These are phyloP conservation scores for Talaromyces sp. DNA, from an alignment of 2,329 filamentous ascomycete species.

Conservation along the genomic window DNA sequence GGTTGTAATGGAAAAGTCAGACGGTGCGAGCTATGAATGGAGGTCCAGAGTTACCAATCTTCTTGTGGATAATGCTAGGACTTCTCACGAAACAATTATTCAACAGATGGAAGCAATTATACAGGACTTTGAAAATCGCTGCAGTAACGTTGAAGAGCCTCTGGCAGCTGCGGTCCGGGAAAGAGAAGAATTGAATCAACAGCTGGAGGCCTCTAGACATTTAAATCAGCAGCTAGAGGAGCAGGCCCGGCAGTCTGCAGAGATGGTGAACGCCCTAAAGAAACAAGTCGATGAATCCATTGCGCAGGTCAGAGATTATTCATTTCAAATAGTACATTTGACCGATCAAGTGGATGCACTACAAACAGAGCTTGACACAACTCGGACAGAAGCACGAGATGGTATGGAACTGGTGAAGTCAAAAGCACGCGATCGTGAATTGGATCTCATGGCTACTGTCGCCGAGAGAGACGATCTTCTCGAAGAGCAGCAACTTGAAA, in stretches of 20 bases:
- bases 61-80: conserved; percentile 42
- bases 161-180: conserved; percentile 42
- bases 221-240: conserved; percentile 19
- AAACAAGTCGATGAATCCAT: conserved; percentile 39
- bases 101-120: conserved; percentile 53
- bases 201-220: conserved; percentile 30
- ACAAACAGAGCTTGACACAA: conserved; percentile 37
- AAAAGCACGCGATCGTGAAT: conserved; percentile 36
- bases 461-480: conserved; percentile 47
- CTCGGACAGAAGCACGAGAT: conserved; percentile 33
- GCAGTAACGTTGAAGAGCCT: conserved; percentile 54
- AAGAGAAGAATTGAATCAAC: conserved; percentile 32
- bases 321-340: conserved; percentile 39
- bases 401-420: conserved; percentile 27
- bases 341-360: conserved; percentile 31
- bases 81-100: conserved; percentile 48
- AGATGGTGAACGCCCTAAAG: conserved; percentile 39
- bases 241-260: conserved; percentile 35
- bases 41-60: conserved; percentile 44
- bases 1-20: conserved; percentile 10
- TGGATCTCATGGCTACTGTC: conserved; percentile 42
- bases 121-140: conserved; percentile 55
- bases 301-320: conserved; percentile 37
- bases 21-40: conserved; percentile 47
- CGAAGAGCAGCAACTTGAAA: conserved; percentile 40